Evolutionary conservation across 805 yeast genomes (phyloP), one percentile per base, ranked within the genome.

Genomic region (Ogataea pignaliae): DNA sequence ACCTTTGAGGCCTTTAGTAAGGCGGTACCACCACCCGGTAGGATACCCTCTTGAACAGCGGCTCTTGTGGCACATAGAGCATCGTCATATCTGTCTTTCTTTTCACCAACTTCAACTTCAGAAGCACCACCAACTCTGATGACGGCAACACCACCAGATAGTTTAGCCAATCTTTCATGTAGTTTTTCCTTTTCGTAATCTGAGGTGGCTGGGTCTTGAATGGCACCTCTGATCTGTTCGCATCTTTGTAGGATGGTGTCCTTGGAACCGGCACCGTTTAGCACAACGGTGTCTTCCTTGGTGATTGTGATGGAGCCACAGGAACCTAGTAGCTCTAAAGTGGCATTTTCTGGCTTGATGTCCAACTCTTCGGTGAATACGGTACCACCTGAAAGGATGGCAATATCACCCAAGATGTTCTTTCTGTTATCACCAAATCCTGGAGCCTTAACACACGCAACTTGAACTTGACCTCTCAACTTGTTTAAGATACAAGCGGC

Each of bases 1-100:
- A 82, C 68, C 57, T 80, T 76, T 42, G 95, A 79, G 41, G 98
- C 97, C 79, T 93, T 93, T 61, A 88, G 78, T 63, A 93, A 78
- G 46, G 99, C 99, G 55, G 97, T 88, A 72, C 99, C 99, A 68
- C 99, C 99, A 74, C 99, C 99, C 64, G 99, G 99, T 55, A 93
- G 78, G 64, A 93, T 89, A 72, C 99, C 99, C 71, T 88, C 96
- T 72, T 91, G 91, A 52, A 93, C 96, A 54, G 99, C 99, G 46
- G 99, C 97, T 71, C 98, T 88, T 42, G 98, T 93, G 44, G 99
- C 97, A 65, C 93, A 91, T 65, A 93, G 78, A 26, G 99, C 98
- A 73, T 93, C 99, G 61, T 93, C 98, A 64, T 89, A 88, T 72
- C 99, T 85, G 69, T 93, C 99, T 77, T 93, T 93, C 93, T 93